These are phyloP conservation scores for Silene conica DNA, from an alignment of 148 eudicot species.

Conservation along the genomic window DNA sequence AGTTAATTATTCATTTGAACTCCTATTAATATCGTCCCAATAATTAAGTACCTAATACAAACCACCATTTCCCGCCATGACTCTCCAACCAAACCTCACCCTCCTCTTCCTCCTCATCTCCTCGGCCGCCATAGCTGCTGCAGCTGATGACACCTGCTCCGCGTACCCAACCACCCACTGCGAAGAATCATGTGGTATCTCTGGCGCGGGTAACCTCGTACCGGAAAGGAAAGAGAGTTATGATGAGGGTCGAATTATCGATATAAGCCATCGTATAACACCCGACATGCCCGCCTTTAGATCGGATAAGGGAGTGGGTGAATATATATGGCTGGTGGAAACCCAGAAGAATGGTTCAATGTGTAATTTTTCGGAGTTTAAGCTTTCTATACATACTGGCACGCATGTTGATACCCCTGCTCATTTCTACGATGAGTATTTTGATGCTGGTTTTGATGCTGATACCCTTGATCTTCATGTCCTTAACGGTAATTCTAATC, in stretches of 20 bases:
- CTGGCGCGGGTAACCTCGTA: background rate
- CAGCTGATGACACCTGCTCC: background rate
- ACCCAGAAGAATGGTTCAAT: slow-evolving; percentile 73
- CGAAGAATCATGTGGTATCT: background rate
- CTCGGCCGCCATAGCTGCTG: background rate
- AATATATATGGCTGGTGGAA: slow-evolving; percentile 49
- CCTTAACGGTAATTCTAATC: slow-evolving; percentile 48
- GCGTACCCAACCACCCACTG: background rate
- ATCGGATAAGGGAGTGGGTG: slow-evolving; percentile 55
- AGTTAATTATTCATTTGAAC: too few species aligned
- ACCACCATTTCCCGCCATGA: slow-evolving; percentile 1
- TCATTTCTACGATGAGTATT: slow-evolving; percentile 58
- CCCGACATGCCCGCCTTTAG: slow-evolving; percentile 54
- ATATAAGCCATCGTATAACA: slow-evolving; percentile 53
- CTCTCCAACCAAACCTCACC: background rate
- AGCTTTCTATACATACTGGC: slow-evolving; percentile 61
- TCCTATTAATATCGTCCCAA: background rate
- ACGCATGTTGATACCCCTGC: slow-evolving; percentile 85
- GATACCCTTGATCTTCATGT: slow-evolving; percentile 70
- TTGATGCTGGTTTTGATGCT: slow-evolving; percentile 78
- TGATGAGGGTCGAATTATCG: slow-evolving; percentile 40
- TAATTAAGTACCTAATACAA: background rate
- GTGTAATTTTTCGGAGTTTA: slow-evolving; percentile 75
- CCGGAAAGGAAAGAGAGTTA: slow-evolving; percentile 55
- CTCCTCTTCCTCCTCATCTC: background rate